Conservation (phyloP, 225 moss, liverwort and hornwort species). For the Rhytidiadelphus loreus region DNA sequence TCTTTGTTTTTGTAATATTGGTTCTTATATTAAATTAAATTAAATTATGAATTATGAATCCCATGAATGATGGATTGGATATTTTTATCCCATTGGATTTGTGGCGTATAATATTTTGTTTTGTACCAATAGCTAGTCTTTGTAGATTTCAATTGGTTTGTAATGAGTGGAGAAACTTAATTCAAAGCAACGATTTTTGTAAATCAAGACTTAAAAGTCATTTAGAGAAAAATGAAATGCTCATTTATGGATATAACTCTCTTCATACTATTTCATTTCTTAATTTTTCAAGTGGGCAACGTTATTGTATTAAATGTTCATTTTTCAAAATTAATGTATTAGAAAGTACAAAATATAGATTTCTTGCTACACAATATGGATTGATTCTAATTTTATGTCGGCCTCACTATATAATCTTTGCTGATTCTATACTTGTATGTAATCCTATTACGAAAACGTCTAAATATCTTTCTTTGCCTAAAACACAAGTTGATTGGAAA, state of each 20-base stretch:
- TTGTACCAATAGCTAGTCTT: conserved; percentile 1
- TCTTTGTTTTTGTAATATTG: fast-evolving
- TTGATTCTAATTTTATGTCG: conserved; percentile 1
- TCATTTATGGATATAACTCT: not conserved
- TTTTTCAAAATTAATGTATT: not conserved
- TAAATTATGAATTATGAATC: not conserved
- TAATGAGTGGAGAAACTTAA: not conserved
- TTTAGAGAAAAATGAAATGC: not conserved
- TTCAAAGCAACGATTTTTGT: not conserved
- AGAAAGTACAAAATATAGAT: not conserved
- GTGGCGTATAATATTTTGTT: not conserved
- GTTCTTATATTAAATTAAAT: too few relatives aligned
- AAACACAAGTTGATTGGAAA: conserved; percentile 12
- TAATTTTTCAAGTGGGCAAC: not conserved
- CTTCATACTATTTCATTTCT: not conserved
- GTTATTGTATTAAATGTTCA: not conserved
- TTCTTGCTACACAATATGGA: not conserved
- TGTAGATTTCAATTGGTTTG: conserved; percentile 11
- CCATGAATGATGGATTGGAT: not conserved
- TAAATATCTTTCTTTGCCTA: conserved; percentile 1
- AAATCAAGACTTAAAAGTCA: not conserved
- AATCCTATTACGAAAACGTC: not conserved
- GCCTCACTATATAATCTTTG: not conserved
- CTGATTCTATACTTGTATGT: not conserved
- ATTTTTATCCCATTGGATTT: conserved; percentile 1